phyloP scores from a whole-genome alignment of 1,139 yeast genomes.

The Scheffersomyces illinoinensis region DNA sequence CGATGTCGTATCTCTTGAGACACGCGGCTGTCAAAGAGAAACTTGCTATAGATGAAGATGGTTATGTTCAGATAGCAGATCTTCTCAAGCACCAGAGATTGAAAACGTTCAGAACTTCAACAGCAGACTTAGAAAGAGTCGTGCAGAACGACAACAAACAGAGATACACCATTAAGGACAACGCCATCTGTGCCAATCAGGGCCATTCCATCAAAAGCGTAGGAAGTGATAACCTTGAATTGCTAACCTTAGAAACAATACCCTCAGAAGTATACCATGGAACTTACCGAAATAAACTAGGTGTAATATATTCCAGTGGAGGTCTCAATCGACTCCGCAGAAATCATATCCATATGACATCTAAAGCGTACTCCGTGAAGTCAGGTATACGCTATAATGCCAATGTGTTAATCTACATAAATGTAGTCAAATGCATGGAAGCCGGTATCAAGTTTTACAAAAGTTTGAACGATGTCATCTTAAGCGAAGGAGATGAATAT shows the following conservation, averaged over 20 bases:
- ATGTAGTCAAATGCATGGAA: slow-evolving; percentile 46
- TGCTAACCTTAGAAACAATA: slow-evolving; percentile 25
- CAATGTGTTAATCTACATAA: slow-evolving; percentile 62
- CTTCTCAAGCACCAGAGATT: slow-evolving; percentile 60
- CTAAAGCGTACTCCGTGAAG: slow-evolving; percentile 35
- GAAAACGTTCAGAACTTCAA: slow-evolving; percentile 53
- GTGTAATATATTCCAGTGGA: slow-evolving; percentile 47
- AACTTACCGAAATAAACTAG: slow-evolving; percentile 56
- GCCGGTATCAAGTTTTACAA: slow-evolving; percentile 57
- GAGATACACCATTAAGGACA: slow-evolving; percentile 51
- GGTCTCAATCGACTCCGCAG: slow-evolving; percentile 73
- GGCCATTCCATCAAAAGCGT: slow-evolving; percentile 75
- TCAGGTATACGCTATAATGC: slow-evolving; percentile 75
- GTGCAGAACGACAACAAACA: slow-evolving; percentile 70
- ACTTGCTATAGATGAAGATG: slow-evolving; percentile 62
- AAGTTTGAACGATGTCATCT: slow-evolving; percentile 73
- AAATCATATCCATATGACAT: slow-evolving; percentile 77
- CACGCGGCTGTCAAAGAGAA: slow-evolving; percentile 82
- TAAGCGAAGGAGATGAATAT: slow-evolving; percentile 59
- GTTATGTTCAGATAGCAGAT: slow-evolving; percentile 58
- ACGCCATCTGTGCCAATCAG: slow-evolving; percentile 78
- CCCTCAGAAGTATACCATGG: slow-evolving; percentile 69
- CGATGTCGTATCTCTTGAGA: slow-evolving; percentile 72
- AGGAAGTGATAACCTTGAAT: slow-evolving; percentile 40
- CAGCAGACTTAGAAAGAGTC: slow-evolving; percentile 58